phyloP scores from a whole-genome alignment of 257 asterid species.

The Nicotiana otophora region DNA sequence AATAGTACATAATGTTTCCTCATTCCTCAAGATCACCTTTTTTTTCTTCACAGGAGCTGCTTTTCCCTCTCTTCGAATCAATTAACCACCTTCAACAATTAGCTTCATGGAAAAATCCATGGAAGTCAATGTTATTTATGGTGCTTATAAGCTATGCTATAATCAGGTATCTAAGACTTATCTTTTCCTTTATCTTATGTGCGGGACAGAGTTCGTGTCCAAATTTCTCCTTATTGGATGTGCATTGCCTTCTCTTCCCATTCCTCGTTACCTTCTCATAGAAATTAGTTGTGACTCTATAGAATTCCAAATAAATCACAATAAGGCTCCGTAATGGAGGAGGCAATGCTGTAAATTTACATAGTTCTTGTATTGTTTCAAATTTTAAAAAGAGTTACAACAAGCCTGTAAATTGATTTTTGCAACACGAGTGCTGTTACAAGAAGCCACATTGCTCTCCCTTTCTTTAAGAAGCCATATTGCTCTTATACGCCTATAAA shows the following conservation, averaged over 20 bases:
- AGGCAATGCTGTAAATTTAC: neutral
- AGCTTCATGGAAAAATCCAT: conserved; percentile 81
- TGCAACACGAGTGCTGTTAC: neutral
- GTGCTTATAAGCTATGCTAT: conserved; percentile 51
- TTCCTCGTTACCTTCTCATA: neutral
- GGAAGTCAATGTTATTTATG: conserved; percentile 55
- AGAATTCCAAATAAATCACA: neutral
- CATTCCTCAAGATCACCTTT: conserved; percentile 12
- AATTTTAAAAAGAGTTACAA: neutral
- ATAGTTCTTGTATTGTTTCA: neutral
- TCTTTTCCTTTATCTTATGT: neutral
- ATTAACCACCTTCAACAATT: conserved; percentile 41
- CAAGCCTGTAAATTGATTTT: neutral
- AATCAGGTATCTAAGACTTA: conserved; percentile 34
- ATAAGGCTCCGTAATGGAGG: neutral
- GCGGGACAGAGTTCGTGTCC: neutral
- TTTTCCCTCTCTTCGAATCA: conserved; percentile 49
- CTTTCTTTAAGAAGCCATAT: neutral
- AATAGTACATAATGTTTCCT: neutral
- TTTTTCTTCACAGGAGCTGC: conserved; percentile 58
- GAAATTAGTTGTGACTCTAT: neutral
- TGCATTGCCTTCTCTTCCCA: neutral
- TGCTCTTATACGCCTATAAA: neutral
- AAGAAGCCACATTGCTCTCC: neutral
- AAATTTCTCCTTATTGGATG: conserved; percentile 1